Conservation (phyloP, 257 asterid species). For the Solanum corneliomulleri region DNA sequence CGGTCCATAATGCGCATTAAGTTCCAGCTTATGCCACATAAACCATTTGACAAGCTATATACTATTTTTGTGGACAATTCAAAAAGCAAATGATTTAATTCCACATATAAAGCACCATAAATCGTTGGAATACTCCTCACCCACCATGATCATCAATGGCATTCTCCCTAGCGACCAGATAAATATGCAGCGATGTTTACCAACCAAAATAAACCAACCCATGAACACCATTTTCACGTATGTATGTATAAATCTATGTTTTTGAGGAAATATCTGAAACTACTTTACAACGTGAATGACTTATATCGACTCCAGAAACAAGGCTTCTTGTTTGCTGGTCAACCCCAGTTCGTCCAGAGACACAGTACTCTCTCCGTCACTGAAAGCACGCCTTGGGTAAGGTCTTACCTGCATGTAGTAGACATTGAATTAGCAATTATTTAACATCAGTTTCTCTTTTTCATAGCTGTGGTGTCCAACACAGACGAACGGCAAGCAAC, state of each 20-base stretch:
- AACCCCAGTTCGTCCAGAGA: slow-evolving; percentile 74
- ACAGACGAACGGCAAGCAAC: background rate
- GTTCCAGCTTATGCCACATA: background rate
- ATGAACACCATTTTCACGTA: background rate
- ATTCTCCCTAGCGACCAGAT: background rate
- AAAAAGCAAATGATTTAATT: background rate
- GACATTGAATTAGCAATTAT: background rate
- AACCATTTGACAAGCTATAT: background rate
- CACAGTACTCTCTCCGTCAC: slow-evolving; percentile 49
- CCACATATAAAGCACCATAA: background rate
- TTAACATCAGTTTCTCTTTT: background rate
- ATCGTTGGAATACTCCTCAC: background rate
- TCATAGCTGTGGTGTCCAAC: background rate
- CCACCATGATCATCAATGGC: background rate
- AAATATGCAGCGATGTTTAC: background rate
- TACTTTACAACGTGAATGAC: slow-evolving; percentile 8
- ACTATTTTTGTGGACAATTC: background rate
- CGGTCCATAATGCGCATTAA: background rate
- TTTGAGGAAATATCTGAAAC: background rate
- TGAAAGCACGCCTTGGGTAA: slow-evolving; percentile 77
- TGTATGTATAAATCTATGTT: background rate
- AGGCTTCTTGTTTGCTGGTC: slow-evolving; percentile 92
- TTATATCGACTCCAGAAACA: slow-evolving; percentile 77
- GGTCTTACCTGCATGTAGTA: slow-evolving; percentile 62
- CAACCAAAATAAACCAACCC: background rate